Base-by-base conservation (phyloP, 176 grass and related monocot genomes). In the Musa beccarii region DNA sequence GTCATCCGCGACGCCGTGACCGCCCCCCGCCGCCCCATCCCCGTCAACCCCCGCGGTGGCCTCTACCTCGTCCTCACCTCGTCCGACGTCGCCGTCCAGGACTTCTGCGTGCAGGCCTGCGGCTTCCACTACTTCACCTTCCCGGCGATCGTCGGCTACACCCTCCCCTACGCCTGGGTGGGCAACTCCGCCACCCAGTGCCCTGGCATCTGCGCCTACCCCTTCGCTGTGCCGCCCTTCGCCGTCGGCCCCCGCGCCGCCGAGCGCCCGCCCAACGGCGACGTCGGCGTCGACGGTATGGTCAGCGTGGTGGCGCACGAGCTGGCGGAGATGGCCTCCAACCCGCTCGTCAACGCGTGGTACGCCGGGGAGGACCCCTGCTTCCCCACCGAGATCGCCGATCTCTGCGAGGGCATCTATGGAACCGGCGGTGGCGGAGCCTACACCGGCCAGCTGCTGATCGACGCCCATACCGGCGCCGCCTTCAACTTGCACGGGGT, bases 41-140 rank as follows among this genome's bases (percentile, higher is more conserved):
- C 94, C 0, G 66, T 89, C 1, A 92, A 97, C 78, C 55, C 94
- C 52, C 55, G 68, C 63, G 79, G 90, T 17, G 88, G 84, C n/a
- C 82, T 93, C 2, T 97, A 93, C 84, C 90, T 97, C 4, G 87
- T 97, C 19, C 94, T 97, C 49, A 93, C 94, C 10, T 75, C 94
- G 7, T 54, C 87, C 5, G 90, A 97, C 1, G 90, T 97, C 0
- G 49, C 22, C 0, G 86, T 97, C 0, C 81, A 97, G 49, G 75
- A 93, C 68, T 97, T 97, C 75, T 97, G 93, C 78, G 80, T 80
- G 9, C 75, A 86, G 79, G 88, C 83, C 0, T 97, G 93, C 74
- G 93, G 93, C 8, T 97, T 97, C 78, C 93, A 93, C 83, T 97
- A 97, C 88, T 97, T 97, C 86, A 97, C 93, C 4, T 97, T 90